A percentile compares a stretch with the other conserved stretches of the same genome.
Conservation (phyloP, 306 rosid genomes). For the Quercus berberidifolia region DNA sequence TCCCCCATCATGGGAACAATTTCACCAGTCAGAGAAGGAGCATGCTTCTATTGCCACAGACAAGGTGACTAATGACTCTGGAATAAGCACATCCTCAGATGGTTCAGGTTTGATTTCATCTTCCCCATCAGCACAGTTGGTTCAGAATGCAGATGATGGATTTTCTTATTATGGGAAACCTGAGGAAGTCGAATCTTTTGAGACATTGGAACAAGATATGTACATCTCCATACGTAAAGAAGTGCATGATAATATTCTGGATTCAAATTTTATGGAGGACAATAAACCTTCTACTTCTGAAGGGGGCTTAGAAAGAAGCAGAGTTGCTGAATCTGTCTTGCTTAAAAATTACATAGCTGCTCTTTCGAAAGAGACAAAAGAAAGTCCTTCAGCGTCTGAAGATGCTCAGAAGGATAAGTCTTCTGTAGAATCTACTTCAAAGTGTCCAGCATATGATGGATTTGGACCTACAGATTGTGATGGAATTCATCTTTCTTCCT, state of each 20-base stretch:
- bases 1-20: slow-evolving; percentile 70
- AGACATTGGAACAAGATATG: slow-evolving; percentile 67
- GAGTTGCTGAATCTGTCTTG: slow-evolving; percentile 50
- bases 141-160: slow-evolving; percentile 55
- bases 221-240: slow-evolving; percentile 51
- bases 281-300: slow-evolving; percentile 28
- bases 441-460: slow-evolving; percentile 46
- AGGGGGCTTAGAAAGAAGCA: slow-evolving; percentile 29
- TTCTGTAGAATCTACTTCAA: slow-evolving; percentile 45
- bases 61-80: slow-evolving; percentile 39
- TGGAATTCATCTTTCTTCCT: slow-evolving; percentile 90
- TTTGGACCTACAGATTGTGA: slow-evolving; percentile 81
- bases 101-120: slow-evolving; percentile 42
- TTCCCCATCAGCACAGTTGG: slow-evolving; percentile 37
- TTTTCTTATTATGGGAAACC: slow-evolving; percentile 48
- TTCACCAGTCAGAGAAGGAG: slow-evolving; percentile 43
- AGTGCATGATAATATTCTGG: slow-evolving; percentile 28
- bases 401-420: slow-evolving; percentile 33
- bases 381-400: slow-evolving; percentile 56
- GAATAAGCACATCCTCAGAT: slow-evolving; percentile 29
- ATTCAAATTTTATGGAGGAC: slow-evolving; percentile 28
- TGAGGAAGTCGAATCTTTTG: slow-evolving; percentile 58
- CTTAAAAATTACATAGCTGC: slow-evolving; percentile 70
- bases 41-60: slow-evolving; percentile 26
- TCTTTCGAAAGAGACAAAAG: slow-evolving; percentile 46